These are phyloP conservation scores for Poa pratensis DNA, from an alignment of 176 grass and related monocot species.

Conservation along the genomic window DNA sequence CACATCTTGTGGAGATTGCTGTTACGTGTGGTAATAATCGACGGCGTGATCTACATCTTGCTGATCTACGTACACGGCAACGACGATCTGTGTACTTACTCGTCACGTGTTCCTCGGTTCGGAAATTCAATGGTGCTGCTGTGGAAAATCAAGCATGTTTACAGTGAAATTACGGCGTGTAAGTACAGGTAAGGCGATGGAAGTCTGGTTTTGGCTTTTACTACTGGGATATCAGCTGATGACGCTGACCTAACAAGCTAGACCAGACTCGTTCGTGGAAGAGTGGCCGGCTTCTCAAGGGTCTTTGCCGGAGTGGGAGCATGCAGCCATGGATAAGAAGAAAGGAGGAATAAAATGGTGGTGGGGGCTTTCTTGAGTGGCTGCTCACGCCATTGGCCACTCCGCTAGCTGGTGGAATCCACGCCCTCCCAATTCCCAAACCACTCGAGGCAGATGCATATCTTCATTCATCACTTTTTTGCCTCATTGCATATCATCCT, in stretches of 20 bases:
- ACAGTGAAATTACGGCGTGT: background rate
- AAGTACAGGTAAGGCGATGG: background rate
- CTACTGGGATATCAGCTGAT: background rate
- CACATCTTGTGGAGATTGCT: background rate
- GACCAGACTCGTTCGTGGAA: background rate
- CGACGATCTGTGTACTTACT: background rate
- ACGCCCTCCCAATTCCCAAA: conserved; percentile 39
- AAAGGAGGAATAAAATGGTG: conserved; percentile 33
- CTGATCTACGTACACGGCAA: background rate
- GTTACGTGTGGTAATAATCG: background rate
- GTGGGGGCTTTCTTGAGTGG: conserved; percentile 14
- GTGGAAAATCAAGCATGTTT: background rate
- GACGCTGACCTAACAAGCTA: background rate
- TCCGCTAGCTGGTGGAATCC: conserved; percentile 45
- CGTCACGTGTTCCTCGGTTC: background rate
- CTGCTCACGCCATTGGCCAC: conserved; percentile 37
- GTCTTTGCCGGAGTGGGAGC: background rate
- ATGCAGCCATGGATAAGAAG: conserved; percentile 8
- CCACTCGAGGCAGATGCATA: conserved; percentile 19
- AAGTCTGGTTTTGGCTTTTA: background rate
- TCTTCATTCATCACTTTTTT: background rate
- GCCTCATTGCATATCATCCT: background rate
- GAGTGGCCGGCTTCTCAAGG: background rate
- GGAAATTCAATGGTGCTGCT: background rate
- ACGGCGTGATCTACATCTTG: background rate